Evolutionary conservation across 2,329 filamentous ascomycete species (phyloP), one percentile per base, ranked within the genome.

Genomic region (Apiospora arundinis): DNA sequence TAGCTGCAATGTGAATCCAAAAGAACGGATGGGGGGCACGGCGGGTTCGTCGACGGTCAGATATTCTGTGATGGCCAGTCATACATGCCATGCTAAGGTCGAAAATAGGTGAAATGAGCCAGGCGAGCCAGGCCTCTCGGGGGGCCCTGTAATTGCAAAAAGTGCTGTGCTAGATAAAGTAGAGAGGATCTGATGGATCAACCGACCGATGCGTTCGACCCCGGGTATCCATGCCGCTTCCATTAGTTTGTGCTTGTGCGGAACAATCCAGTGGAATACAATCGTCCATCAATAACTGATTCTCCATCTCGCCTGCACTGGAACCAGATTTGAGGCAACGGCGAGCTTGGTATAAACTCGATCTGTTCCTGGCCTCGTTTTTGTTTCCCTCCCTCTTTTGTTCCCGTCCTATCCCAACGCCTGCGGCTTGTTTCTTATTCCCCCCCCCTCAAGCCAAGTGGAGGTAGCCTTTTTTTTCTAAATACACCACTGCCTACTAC

Each of bases 311-410:
- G 28, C 21, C 52, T 7, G 1, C 28, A 60, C 52, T 60, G 18
- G 28, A n/a, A n/a, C 52, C 28, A 37, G 52, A 37, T 37, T 60
- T 60, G 52, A 63, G 56, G 56, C 56, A 63, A 63, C 56, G 56
- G 56, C 56, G 56, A 63, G 56, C 56, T 63, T 63, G 56, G 56
- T 63, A 63, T 63, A 63, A 63, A 63, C 56, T 63, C 56, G 56
- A 40, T 40, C 56, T 40, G 32, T 63, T 63, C 56, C 56, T 63
- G 56, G 56, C 56, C 18, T 63, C 25, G 37, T 23, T 32, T 3
- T 18, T 18, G 12, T 28, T 28, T 40, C 56, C 56, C 56, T 63
- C 32, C 32, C 42, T 18, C 14, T 37, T 12, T 25, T 49, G n/a
- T 56, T 32, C 56, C 37, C 32, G 12, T 60, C 52, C 52, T 28